Percentiles rank a stretch among this genome's conserved stretches.
Evolutionary conservation across 176 grass and related monocot genomes (phyloP).

Genomic region (Eleusine coracana): DNA sequence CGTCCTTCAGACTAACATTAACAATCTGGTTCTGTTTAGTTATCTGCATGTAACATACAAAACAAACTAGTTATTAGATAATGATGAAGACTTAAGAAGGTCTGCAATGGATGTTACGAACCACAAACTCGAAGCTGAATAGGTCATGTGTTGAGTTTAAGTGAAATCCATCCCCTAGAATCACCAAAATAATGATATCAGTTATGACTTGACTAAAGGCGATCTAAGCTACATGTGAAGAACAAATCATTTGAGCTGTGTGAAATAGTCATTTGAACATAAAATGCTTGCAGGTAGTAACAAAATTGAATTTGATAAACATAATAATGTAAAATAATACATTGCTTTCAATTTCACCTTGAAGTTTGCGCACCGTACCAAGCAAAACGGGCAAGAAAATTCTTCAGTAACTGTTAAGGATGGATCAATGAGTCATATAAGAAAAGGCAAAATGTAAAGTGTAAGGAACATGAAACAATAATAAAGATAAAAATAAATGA

Average conservation of each 20-base stretch:
- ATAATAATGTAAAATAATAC: slow-evolving; percentile 9
- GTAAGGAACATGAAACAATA: slow-evolving; percentile 8
- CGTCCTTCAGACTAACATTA: slow-evolving; percentile 90
- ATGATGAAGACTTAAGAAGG: slow-evolving; percentile 32
- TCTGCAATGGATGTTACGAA: slow-evolving; percentile 64
- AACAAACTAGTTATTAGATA: slow-evolving; percentile 26
- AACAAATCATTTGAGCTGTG: background rate
- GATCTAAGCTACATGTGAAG: background rate
- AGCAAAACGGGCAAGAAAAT: slow-evolving; percentile 98
- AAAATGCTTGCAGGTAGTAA: background rate
- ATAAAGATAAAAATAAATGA: background rate
- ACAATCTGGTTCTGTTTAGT: slow-evolving; percentile 84
- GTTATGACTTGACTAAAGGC: slow-evolving; percentile 16
- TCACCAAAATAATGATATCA: slow-evolving; percentile 43
- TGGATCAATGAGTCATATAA: slow-evolving; percentile 31
- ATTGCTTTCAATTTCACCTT: slow-evolving; percentile 66
- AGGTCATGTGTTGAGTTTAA: slow-evolving; percentile 89
- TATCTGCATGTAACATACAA: slow-evolving; percentile 56
- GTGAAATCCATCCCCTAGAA: slow-evolving; percentile 83
- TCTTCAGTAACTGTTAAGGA: slow-evolving; percentile 92
- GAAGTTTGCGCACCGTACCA: slow-evolving; percentile 84
- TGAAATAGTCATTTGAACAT: background rate
- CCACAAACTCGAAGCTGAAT: slow-evolving; percentile 94
- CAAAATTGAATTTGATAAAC: slow-evolving; percentile 9
- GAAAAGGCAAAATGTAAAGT: slow-evolving; percentile 1